These are phyloP conservation scores for Coffea eugenioides DNA, from an alignment of 257 asterid genomes.

Conservation along the genomic window DNA sequence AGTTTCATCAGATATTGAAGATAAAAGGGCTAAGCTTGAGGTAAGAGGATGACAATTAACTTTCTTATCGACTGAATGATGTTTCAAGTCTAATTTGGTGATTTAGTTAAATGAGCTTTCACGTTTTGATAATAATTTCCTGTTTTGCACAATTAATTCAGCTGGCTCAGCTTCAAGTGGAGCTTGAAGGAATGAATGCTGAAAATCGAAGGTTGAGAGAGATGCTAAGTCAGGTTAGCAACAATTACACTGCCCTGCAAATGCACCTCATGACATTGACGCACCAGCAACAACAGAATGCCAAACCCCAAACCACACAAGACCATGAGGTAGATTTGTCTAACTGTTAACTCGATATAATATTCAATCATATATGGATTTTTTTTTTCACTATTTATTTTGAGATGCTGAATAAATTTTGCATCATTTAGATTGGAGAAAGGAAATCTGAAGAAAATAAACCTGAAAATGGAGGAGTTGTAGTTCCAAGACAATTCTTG, in stretches of 20 bases:
- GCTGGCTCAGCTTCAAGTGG: constrained; percentile 62
- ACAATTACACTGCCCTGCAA: constrained; percentile 56
- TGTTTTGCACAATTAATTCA: constrained; percentile 15
- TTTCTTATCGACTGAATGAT: neutral
- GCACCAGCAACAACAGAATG: constrained; percentile 33
- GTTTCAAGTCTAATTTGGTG: neutral
- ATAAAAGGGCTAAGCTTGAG: constrained; percentile 57
- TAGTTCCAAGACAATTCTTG: constrained; percentile 59
- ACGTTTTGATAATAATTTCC: neutral
- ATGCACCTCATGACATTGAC: constrained; percentile 53
- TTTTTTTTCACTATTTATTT: no score
- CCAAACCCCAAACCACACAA: constrained; percentile 17
- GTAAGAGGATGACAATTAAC: constrained; percentile 26
- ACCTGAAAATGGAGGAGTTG: constrained; percentile 15
- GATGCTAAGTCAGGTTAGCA: constrained; percentile 66
- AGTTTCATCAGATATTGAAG: constrained; percentile 44
- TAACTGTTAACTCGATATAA: neutral
- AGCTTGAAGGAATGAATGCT: constrained; percentile 55
- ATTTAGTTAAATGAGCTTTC: neutral
- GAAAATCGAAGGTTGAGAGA: constrained; percentile 76
- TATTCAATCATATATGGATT: no score
- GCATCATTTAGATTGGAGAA: constrained; percentile 7
- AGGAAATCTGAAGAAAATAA: constrained; percentile 12
- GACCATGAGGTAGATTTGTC: constrained; percentile 28
- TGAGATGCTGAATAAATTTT: neutral